phyloP scores from a whole-genome alignment of 139 green algal species.

The Limnomonas spitsbergensis region DNA sequence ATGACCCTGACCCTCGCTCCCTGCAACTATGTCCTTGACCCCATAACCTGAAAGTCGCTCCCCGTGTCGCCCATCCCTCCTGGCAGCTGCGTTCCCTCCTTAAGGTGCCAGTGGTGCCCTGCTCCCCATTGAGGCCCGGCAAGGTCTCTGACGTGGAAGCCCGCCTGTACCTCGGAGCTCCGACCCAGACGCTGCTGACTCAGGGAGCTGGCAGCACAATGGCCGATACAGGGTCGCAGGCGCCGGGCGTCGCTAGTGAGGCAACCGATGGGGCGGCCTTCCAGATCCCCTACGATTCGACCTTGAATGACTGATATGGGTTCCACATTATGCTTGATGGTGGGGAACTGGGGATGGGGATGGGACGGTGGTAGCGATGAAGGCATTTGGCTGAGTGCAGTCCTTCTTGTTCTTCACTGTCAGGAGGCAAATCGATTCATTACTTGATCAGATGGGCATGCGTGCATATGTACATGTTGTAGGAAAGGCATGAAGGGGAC shows the following conservation, averaged over 20 bases:
- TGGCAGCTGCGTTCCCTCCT: neutral
- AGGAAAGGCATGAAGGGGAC: too few relatives aligned
- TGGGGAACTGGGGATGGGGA: too few relatives aligned
- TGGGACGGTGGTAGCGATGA: too few relatives aligned
- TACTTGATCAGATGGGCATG: too few relatives aligned
- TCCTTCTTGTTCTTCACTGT: too few relatives aligned
- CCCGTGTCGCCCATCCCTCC: neutral
- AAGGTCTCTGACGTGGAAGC: conserved; percentile 13
- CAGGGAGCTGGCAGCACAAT: neutral
- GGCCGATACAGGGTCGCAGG: neutral
- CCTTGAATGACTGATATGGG: neutral
- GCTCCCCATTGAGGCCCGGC: neutral
- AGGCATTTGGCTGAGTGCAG: too few relatives aligned
- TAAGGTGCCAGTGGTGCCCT: conserved; percentile 13
- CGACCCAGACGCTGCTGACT: neutral
- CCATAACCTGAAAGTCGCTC: neutral
- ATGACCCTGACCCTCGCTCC: neutral
- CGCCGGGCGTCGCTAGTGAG: neutral
- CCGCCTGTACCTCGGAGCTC: neutral
- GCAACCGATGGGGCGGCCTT: neutral
- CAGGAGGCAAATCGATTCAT: too few relatives aligned
- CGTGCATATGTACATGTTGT: too few relatives aligned
- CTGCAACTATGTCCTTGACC: neutral
- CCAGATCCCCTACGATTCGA: conserved; percentile 2
- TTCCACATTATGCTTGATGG: too few relatives aligned